These are phyloP conservation scores for Phytophthora citricola DNA, from an alignment of 352 stramenopile species.

Conservation along the genomic window DNA sequence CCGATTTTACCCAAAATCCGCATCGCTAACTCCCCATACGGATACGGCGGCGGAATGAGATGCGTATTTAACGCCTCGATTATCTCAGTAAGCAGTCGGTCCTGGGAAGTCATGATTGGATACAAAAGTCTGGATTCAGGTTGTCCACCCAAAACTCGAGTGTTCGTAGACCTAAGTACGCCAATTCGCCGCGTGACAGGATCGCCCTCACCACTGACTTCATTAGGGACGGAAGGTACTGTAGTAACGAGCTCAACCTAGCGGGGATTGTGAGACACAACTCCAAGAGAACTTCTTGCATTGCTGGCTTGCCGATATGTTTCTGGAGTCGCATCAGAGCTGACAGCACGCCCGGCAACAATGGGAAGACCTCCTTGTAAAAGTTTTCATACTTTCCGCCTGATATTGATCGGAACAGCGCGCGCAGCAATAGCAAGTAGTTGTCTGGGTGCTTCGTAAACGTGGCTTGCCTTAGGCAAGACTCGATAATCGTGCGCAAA, in stretches of 20 bases:
- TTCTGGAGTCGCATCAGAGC: slow-evolving; percentile 94
- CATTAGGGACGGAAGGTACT: slow-evolving; percentile 97
- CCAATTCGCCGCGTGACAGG: slow-evolving; percentile 93
- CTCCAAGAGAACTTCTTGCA: slow-evolving; percentile 95
- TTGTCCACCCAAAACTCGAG: slow-evolving; percentile 99
- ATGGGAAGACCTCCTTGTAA: slow-evolving; percentile 96
- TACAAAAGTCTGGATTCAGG: slow-evolving; percentile 98
- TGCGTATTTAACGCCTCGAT: slow-evolving; percentile 97
- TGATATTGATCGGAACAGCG: slow-evolving; percentile 96
- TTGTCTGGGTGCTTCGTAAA: slow-evolving; percentile 94
- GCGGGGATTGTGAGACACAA: slow-evolving; percentile 97
- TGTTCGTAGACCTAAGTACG: slow-evolving; percentile 95
- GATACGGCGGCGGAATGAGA: slow-evolving; percentile 96
- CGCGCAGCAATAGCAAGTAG: slow-evolving; percentile 94
- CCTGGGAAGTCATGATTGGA: slow-evolving; percentile 92
- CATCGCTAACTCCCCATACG: slow-evolving; percentile 96
- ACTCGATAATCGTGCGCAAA: slow-evolving; percentile 94
- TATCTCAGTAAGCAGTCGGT: slow-evolving; percentile 92
- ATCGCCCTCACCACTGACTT: slow-evolving; percentile 95
- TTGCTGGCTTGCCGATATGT: slow-evolving; percentile 80
- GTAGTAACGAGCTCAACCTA: slow-evolving; percentile 95
- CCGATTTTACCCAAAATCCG: slow-evolving; percentile 98
- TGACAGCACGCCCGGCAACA: slow-evolving; percentile 94
- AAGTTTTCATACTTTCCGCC: slow-evolving; percentile 98
- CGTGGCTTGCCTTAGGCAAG: slow-evolving; percentile 92